Conservation (phyloP, 768 basidiomycete species). For the Hemileccinum impolitum region DNA sequence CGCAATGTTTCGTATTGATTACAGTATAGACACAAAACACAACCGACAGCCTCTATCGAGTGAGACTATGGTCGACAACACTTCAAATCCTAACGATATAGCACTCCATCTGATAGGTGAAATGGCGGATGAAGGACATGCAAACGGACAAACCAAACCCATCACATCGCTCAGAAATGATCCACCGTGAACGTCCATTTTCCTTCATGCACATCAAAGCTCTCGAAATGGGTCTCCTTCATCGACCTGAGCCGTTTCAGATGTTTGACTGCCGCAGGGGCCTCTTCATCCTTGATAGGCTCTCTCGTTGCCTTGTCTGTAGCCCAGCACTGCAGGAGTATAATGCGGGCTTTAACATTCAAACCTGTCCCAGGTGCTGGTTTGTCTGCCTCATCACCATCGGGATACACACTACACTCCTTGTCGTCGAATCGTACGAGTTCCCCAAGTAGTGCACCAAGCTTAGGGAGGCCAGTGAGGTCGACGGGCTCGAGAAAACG, state of each 20-base stretch:
- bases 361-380: constrained; percentile 81
- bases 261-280: constrained; percentile 67
- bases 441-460: constrained; percentile 81
- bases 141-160: constrained; percentile 1
- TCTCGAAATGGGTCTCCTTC: constrained; percentile 81
- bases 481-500: constrained; percentile 79
- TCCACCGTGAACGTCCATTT: constrained; percentile 94
- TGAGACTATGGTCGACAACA: not conserved
- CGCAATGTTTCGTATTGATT: not conserved
- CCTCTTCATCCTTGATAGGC: constrained; percentile 77
- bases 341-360: constrained; percentile 81
- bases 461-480: constrained; percentile 76
- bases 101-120: constrained; percentile 1
- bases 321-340: constrained; percentile 80
- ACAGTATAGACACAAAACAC: not conserved
- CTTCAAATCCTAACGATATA: constrained; percentile 10
- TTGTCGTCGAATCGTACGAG: constrained; percentile 86
- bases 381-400: constrained; percentile 81
- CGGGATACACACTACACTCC: constrained; percentile 93
- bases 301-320: constrained; percentile 89
- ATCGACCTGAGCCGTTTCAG: constrained; percentile 80
- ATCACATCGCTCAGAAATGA: constrained; percentile 64
- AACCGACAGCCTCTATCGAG: not conserved
- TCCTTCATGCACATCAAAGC: constrained; percentile 76
- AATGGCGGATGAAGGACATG: not conserved